phyloP scores from a whole-genome alignment of 805 yeast species.

The Lachancea dasiensis region DNA sequence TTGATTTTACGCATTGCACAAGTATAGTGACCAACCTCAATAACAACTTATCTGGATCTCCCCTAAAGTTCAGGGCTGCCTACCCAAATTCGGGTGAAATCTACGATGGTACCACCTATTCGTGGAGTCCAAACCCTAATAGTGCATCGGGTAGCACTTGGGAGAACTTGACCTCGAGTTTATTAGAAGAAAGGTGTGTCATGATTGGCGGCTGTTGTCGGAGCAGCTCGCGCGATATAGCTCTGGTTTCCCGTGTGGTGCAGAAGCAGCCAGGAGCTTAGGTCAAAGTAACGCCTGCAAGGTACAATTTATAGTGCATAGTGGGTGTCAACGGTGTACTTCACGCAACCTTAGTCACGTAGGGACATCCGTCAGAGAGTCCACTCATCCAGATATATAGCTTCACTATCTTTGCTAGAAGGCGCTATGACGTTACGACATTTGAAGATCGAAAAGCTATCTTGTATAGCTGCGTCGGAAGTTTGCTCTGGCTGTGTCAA shows the following conservation, averaged over 20 bases:
- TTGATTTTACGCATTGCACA: constrained; percentile 1
- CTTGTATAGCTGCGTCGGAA: constrained; percentile 17
- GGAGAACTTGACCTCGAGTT: constrained; percentile 34
- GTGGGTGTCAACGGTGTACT: too few species aligned
- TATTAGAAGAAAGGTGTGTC: constrained; percentile 39
- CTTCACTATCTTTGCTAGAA: constrained; percentile 36
- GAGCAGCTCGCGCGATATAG: constrained; percentile 50
- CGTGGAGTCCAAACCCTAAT: constrained; percentile 35
- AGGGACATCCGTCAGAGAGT: constrained; percentile 26
- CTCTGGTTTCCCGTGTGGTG: too few species aligned
- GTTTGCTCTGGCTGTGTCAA: constrained; percentile 39
- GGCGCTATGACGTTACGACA: constrained; percentile 37
- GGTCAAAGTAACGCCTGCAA: too few species aligned
- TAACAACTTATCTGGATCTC: background rate
- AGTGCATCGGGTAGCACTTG: constrained; percentile 30
- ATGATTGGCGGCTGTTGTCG: constrained; percentile 76
- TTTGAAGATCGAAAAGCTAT: constrained; percentile 38
- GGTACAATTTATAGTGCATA: too few species aligned
- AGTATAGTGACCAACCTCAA: constrained; percentile 1
- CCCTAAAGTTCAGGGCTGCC: constrained; percentile 3
- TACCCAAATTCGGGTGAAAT: constrained; percentile 76
- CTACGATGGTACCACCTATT: constrained; percentile 43
- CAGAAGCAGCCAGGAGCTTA: too few species aligned
- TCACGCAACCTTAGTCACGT: background rate
- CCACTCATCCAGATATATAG: constrained; percentile 47